phyloP scores from a whole-genome alignment of 2,329 filamentous ascomycete species.

The Emericellopsis atlantica region DNA sequence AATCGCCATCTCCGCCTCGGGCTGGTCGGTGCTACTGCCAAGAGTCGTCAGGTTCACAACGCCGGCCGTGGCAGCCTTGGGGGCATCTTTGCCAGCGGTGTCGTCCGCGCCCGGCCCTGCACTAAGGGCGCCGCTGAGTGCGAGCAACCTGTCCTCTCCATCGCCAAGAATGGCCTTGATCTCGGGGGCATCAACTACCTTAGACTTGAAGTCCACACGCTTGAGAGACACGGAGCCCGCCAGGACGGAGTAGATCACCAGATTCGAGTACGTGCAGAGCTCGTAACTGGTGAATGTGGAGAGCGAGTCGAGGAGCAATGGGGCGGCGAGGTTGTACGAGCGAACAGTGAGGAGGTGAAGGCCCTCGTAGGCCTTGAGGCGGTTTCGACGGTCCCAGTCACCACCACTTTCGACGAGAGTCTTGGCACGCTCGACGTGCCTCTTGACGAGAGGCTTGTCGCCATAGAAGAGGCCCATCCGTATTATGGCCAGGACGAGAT shows the following conservation, averaged over 20 bases:
- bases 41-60: conserved; percentile 83
- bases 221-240: conserved; percentile 90
- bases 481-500: conserved; percentile 91
- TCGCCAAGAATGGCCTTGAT: conserved; percentile 94
- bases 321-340: conserved; percentile 79
- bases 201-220: conserved; percentile 96
- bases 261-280: conserved; percentile 87
- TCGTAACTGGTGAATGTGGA: conserved; percentile 99
- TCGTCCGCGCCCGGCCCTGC: conserved; percentile 73
- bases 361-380: conserved; percentile 96
- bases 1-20: conserved; percentile 67
- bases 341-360: conserved; percentile 86
- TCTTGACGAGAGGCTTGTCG: conserved; percentile 84
- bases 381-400: conserved; percentile 97
- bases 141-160: conserved; percentile 75
- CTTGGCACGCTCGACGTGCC: conserved; percentile 82
- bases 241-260: conserved; percentile 92
- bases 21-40: conserved; percentile 56
- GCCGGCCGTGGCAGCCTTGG: conserved; percentile 32
- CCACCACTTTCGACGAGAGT: conserved; percentile 86
- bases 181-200: conserved; percentile 95
- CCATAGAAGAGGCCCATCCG: conserved; percentile 93
- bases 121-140: conserved; percentile 67
- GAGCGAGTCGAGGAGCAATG: conserved; percentile 87
- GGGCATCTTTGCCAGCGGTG: conserved; percentile 49